These are phyloP conservation scores for Sporothrix protearum DNA, from an alignment of 2,329 filamentous ascomycete species.

Conservation along the genomic window DNA sequence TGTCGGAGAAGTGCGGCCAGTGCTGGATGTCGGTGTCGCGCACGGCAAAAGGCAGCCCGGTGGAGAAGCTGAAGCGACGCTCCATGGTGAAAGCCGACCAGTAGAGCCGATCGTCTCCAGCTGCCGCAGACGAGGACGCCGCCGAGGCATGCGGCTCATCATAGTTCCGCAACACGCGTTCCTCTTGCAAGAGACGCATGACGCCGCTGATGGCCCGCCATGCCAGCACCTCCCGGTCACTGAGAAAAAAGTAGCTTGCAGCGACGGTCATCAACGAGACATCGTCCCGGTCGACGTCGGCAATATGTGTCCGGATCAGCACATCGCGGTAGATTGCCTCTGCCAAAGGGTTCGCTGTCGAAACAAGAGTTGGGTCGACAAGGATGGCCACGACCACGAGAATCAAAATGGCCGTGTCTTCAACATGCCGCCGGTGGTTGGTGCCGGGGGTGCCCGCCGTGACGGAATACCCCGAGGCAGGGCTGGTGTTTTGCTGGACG, in stretches of 20 bases:
- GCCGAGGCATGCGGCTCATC: neutral
- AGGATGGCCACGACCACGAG: neutral
- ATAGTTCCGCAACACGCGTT: slow-evolving; percentile 8
- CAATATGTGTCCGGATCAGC: neutral
- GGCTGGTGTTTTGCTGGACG: neutral
- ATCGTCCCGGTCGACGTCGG: neutral
- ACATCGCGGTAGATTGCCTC: slow-evolving; percentile 12
- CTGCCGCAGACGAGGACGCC: neutral
- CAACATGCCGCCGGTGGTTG: neutral
- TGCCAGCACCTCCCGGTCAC: slow-evolving; percentile 5
- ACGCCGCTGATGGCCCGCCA: slow-evolving; percentile 12
- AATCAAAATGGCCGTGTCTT: slow-evolving; percentile 7
- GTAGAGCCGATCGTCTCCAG: slow-evolving; percentile 3
- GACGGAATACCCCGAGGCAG: neutral
- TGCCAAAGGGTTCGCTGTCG: neutral
- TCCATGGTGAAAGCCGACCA: slow-evolving; percentile 16
- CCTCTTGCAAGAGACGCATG: slow-evolving; percentile 10
- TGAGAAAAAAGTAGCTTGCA: neutral
- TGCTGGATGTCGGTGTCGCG: slow-evolving; percentile 15
- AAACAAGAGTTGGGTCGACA: neutral
- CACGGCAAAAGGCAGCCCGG: slow-evolving; percentile 1
- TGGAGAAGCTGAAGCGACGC: slow-evolving; percentile 9
- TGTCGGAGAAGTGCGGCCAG: slow-evolving; percentile 4
- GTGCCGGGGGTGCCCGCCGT: neutral
- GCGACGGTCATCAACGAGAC: slow-evolving; percentile 5